phyloP scores from a whole-genome alignment of 495 filamentous ascomycete species.

The Neurospora intermedia region DNA sequence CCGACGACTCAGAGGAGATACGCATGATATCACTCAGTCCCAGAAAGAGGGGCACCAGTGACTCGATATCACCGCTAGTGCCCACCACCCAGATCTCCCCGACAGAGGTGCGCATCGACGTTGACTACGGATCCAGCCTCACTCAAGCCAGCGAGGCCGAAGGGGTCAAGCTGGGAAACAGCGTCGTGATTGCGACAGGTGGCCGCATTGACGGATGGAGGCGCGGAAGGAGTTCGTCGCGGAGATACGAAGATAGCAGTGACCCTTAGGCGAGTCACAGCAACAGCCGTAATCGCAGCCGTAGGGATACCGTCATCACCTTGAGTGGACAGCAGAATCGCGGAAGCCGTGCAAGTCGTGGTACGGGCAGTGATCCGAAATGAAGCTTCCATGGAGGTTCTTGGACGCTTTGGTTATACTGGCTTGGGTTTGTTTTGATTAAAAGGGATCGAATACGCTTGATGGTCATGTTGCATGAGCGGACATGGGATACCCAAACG shows the following conservation, averaged over 20 bases:
- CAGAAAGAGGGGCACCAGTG: not conserved
- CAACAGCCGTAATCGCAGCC: not conserved
- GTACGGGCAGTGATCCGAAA: not conserved
- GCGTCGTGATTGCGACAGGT: conserved; percentile 10
- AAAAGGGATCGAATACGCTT: not conserved
- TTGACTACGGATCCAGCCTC: conserved; percentile 14
- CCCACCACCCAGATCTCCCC: not conserved
- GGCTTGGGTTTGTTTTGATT: not conserved
- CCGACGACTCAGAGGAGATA: not conserved
- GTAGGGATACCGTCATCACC: not conserved
- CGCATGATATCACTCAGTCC: not conserved
- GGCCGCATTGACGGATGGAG: not conserved
- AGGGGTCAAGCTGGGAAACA: conserved; percentile 11
- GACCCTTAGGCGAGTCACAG: conserved; percentile 1
- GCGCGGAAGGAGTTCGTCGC: conserved; percentile 1
- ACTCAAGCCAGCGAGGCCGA: conserved; percentile 4
- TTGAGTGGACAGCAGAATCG: not conserved
- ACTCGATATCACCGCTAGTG: not conserved
- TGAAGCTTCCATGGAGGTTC: not conserved
- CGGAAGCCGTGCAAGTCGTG: not conserved
- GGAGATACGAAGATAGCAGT: conserved; percentile 4
- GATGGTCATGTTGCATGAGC: not conserved
- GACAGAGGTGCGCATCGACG: conserved; percentile 14
- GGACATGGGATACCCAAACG: not conserved
- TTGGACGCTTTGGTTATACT: not conserved